Base-by-base conservation (phyloP, 1,139 yeast species). In the Saccharomyces hybrid region DNA sequence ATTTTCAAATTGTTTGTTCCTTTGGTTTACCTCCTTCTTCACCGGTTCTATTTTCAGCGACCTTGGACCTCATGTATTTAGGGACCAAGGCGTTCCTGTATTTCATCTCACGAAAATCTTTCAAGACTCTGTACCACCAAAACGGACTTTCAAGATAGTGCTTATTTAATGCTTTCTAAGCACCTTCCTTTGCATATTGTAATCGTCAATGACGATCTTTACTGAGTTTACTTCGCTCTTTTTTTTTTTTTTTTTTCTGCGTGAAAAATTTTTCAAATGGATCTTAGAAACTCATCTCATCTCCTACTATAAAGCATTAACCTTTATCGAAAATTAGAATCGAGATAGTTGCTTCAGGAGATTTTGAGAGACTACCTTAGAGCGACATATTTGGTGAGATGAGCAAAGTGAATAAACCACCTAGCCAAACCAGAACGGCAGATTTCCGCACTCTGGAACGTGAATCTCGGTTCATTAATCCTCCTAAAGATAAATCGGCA, bases 371-470 rank as follows among this genome's bases (percentile, higher is more conserved):
- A 12, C 28, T 14, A 19, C 8, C 31, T 16, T 27, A 46, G 44
- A 51, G 46, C 21, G 14, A 46, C 46, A 26, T 48, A 16, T 24
- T 21, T 48, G 24, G 24, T 31, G 53, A 53, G 44, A 66, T 68
- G 71, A 62, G 67, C 52, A 62, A 65, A 54, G 61, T 68, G 28
- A 65, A 64, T 31, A 65, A 65, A 55, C 67, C 66, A 27, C 67
- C 67, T 38, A 53, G 56, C 16, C 56, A 54, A 46, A 64, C 71
- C 55, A 66, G 72, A 61, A 73, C 76, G 11, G 77, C 78, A 46
- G 75, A 80, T 56, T 93, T 90, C 73, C 83, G 84, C 68, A 93
- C 99, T 53, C 77, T 93, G 65, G 96, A 89, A 72, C 83, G 97
- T 68, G 98, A 93, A 69, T 71, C 79, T 60, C 79, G 95, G 64